These are phyloP conservation scores for Cetraspora pellucida DNA, from an alignment of 192 early-diverging fungal species.

Conservation along the genomic window DNA sequence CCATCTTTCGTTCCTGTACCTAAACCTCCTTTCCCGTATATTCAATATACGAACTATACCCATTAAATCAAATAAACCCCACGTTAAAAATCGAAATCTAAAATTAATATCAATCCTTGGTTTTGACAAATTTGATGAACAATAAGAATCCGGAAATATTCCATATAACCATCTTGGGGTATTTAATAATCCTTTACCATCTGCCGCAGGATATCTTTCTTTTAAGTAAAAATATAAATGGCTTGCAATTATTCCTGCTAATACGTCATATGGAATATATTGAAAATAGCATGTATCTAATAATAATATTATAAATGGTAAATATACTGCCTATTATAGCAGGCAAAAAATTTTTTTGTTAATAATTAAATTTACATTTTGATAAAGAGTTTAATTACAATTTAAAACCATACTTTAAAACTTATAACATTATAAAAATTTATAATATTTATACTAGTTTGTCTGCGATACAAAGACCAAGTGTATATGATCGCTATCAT, in stretches of 20 bases:
- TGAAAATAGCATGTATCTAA: slow-evolving; percentile 54
- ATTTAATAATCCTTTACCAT: slow-evolving; percentile 62
- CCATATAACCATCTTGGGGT: slow-evolving; percentile 67
- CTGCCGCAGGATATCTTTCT: slow-evolving; percentile 64
- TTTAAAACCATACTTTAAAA: slow-evolving; percentile 55
- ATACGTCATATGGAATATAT: slow-evolving; percentile 43
- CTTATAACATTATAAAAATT: slow-evolving; percentile 72
- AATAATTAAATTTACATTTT: slow-evolving; percentile 1
- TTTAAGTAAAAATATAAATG: slow-evolving; percentile 78
- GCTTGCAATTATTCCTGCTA: slow-evolving; percentile 71
- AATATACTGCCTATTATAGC: slow-evolving; percentile 61
- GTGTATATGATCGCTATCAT: slow-evolving; percentile 67
- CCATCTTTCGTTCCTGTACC: too few species aligned
- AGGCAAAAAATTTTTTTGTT: neutral
- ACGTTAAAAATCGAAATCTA: too few species aligned
- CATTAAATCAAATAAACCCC: too few species aligned
- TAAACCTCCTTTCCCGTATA: too few species aligned
- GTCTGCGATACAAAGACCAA: slow-evolving; percentile 67
- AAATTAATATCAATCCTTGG: too few species aligned
- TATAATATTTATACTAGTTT: slow-evolving; percentile 65
- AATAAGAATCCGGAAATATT: slow-evolving; percentile 40
- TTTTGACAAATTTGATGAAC: too few species aligned
- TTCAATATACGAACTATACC: too few species aligned
- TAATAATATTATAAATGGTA: slow-evolving; percentile 73
- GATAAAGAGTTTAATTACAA: neutral